These are phyloP conservation scores for Neurospora cerealis DNA, from an alignment of 495 filamentous ascomycete species.

Conservation along the genomic window DNA sequence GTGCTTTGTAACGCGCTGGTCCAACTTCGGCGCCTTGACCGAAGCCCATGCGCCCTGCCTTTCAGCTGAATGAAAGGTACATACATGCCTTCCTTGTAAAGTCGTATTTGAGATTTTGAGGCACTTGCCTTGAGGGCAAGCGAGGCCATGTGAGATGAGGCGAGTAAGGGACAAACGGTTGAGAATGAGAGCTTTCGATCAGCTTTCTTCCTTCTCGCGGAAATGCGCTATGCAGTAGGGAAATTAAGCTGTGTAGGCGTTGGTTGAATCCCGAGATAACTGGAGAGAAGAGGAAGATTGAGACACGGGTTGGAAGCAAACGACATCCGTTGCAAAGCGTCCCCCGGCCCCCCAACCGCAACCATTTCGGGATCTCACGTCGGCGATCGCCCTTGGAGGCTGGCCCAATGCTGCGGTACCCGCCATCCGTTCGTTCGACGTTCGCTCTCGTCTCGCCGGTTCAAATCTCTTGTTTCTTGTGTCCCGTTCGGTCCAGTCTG, in stretches of 20 bases:
- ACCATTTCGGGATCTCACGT: background rate
- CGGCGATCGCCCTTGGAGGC: background rate
- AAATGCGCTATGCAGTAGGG: background rate
- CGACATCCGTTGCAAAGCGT: background rate
- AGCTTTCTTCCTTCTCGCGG: background rate
- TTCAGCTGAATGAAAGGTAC: background rate
- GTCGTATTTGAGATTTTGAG: background rate
- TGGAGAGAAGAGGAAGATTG: background rate
- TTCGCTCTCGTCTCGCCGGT: background rate
- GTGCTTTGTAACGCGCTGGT: background rate
- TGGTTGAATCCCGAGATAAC: background rate
- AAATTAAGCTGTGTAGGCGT: background rate
- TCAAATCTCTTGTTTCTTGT: background rate
- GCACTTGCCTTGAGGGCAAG: background rate
- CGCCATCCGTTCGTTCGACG: background rate
- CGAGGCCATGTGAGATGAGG: background rate
- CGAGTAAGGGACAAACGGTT: background rate
- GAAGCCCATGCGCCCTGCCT: background rate
- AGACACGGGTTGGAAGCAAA: background rate
- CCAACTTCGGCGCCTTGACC: background rate
- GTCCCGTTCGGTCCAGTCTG: background rate
- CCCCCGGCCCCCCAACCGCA: background rate
- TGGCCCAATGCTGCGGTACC: background rate
- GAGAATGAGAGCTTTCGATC: background rate
- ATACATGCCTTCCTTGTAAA: background rate